A percentile compares a stretch with the other conserved stretches of the same genome.
Evolutionary conservation across 192 early-diverging fungal genomes (phyloP).

Genomic region (Irineochytrium annulatum): DNA sequence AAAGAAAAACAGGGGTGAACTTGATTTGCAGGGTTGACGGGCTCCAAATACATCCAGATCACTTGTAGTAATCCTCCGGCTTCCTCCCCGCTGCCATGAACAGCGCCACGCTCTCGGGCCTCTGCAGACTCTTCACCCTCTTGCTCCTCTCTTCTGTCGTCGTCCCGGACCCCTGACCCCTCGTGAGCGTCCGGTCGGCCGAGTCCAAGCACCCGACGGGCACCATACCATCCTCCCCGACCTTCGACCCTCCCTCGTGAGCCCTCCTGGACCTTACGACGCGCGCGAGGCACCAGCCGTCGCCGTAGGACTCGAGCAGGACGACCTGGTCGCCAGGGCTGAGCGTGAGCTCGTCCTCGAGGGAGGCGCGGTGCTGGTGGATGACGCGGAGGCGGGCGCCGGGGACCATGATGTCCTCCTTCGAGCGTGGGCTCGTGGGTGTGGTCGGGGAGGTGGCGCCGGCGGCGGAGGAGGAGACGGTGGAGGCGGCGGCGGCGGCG

Average conservation of each 20-base stretch:
- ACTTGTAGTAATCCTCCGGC: background rate
- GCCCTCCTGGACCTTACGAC: slow-evolving; percentile 13
- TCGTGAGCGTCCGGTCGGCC: background rate
- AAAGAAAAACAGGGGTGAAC: too few species aligned
- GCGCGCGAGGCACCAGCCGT: slow-evolving; percentile 25
- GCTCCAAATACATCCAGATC: too few species aligned
- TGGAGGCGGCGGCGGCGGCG: background rate
- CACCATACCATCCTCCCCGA: slow-evolving; percentile 26
- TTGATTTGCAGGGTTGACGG: too few species aligned
- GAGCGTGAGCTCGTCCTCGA: slow-evolving; percentile 30
- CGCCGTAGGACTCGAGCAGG: slow-evolving; percentile 32
- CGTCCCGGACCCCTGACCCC: background rate
- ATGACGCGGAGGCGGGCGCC: slow-evolving; percentile 23
- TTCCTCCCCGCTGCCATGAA: slow-evolving; percentile 2
- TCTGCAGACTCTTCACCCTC: background rate
- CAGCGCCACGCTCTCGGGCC: background rate
- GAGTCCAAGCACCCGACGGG: slow-evolving; percentile 21
- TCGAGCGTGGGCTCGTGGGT: background rate
- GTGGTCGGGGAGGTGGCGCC: background rate
- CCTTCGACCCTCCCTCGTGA: background rate
- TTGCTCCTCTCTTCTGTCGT: background rate
- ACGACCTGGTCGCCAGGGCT: slow-evolving; percentile 29
- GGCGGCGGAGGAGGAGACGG: background rate
- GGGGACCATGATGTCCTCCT: background rate
- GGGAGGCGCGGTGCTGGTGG: slow-evolving; percentile 14